Conservation (phyloP, 805 yeast species). For the Metschnikowia continentalis region DNA sequence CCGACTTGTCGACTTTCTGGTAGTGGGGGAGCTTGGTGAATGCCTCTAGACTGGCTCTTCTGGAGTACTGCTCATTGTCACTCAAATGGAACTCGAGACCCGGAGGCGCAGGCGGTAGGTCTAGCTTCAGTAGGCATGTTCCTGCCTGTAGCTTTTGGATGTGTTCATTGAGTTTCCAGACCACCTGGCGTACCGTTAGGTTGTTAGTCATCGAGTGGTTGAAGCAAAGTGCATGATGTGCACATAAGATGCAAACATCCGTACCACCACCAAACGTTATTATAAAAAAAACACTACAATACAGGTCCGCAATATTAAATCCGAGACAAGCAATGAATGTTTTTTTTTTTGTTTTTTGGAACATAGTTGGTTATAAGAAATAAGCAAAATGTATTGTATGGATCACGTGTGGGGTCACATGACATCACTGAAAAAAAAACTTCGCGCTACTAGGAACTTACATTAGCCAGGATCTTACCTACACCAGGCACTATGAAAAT, state of each 20-base stretch:
- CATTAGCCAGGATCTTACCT: not conserved
- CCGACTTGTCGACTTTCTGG: constrained; percentile 7
- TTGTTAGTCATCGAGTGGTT: not conserved
- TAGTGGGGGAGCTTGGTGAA: constrained; percentile 10
- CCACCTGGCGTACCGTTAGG: not conserved
- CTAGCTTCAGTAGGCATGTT: constrained; percentile 9
- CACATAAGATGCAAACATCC: not conserved
- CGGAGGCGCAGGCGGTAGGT: not conserved
- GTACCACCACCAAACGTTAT: not conserved
- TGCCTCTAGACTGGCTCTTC: constrained; percentile 6
- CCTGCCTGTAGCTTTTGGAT: constrained; percentile 4
- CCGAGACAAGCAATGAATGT: no score
- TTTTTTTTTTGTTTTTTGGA: no score
- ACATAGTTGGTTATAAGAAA: no score
- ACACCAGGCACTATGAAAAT: constrained; percentile 48
- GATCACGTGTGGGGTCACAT: constrained; percentile 6
- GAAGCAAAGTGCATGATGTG: not conserved
- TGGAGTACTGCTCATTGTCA: constrained; percentile 6
- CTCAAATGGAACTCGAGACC: constrained; percentile 1
- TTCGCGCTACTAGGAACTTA: not conserved
- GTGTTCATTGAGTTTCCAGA: constrained; percentile 7
- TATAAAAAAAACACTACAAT: no score
- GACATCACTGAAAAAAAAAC: constrained; percentile 3
- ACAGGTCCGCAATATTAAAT: no score
- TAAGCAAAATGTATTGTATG: no score